Base-by-base conservation (phyloP, 2,329 filamentous ascomycete genomes). In the Colletotrichum graminicola region DNA sequence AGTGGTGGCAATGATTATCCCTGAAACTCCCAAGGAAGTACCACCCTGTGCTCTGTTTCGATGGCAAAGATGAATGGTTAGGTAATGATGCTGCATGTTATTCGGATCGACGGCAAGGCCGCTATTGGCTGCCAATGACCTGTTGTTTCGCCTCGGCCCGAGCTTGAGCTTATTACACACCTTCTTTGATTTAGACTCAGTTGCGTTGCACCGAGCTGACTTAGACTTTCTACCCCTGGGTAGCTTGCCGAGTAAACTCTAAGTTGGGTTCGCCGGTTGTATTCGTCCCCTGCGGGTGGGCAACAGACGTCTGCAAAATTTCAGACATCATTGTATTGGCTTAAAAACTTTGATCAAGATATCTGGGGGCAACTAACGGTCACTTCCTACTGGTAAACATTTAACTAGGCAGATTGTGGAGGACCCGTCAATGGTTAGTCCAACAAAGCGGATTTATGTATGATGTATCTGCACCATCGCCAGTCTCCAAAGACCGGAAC, bases 51-150 rank as follows among this genome's bases (percentile, higher is more conserved):
- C 23, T n/a, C 39, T 43, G 14, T 21, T 26, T 18, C n/a, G 45
- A 47, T 65, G 62, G 67, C 39, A 60, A 60, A 65, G 26, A 60
- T 69, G 34, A 16, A 60, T 69, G 34, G 11, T 55, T 47, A 29
- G 60, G 34, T n/a, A 8, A 45, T 55, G 54, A 65, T 60, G 29
- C 56, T 54, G 18, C 14, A 36, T 18, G 23, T 34, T 36, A 29
- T 21, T 34, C 36, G 55, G 47, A 47, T 36, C 47, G 57, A 57
- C 26, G 34, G 32, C 45, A 52, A 34, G 18, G 51, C 47, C 56
- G 51, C 56, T 32, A 32, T 14, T 26, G 47, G 29, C 18, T 39
- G 34, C 34, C 51, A 26, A 45, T 16, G 36, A 45, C 49, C 16
- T 59, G 57, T 21, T 5, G 49, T 39, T 57, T 45, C 57, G 64